Evolutionary conservation across 2,329 filamentous ascomycete genomes (phyloP), one percentile per base, ranked within the genome.

Genomic region (Parastagonospora avenae): DNA sequence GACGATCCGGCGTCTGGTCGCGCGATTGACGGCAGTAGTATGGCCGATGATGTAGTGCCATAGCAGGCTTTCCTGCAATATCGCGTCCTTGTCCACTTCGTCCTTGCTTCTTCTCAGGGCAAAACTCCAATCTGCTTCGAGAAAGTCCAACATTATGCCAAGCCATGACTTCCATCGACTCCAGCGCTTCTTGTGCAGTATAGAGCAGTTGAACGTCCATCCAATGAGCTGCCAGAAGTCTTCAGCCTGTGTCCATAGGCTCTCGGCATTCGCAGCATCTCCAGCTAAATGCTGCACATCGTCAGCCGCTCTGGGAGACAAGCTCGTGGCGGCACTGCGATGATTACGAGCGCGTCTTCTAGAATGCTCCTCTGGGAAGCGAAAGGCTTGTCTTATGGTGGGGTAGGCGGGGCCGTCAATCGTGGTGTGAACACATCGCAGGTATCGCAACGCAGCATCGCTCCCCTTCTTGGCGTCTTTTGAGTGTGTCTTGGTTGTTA

Each of bases 191-290:
- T 85, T 85, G 60, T 93, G 80, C 29, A 82, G 72, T 1, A 89
- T 82, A 44, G 91, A 92, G 76, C 93, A 97, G 68, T 93, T 94
- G 71, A 97, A 92, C 0, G 90, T 89, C 94, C 94, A 97, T 3
- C 93, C 94, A 0, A 94, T 82, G 0, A 90, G 84, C 36, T 86
- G 83, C 91, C 94, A 99, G 64, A 97, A 95, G 67, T 96, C 91
- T 54, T 90, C 86, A 1, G 88, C 90, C n/a, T 84, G 82, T 12
- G 77, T 77, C 85, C 90, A 96, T 1, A 97, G 57, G 28, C 88
- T 87, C 37, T 85, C 80, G 11, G 82, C 77, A 43, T 84, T 82
- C 1, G 87, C 86, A 8, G 77, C 82, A 0, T 78, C 77, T 2
- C 83, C 80, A 1, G 50, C 55, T 27, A 71, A 57, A 11, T 55